Evolutionary conservation across 176 grass and related monocot genomes (phyloP), one percentile per base, ranked within the genome.

Genomic region (Echinochloa phyllopogon): DNA sequence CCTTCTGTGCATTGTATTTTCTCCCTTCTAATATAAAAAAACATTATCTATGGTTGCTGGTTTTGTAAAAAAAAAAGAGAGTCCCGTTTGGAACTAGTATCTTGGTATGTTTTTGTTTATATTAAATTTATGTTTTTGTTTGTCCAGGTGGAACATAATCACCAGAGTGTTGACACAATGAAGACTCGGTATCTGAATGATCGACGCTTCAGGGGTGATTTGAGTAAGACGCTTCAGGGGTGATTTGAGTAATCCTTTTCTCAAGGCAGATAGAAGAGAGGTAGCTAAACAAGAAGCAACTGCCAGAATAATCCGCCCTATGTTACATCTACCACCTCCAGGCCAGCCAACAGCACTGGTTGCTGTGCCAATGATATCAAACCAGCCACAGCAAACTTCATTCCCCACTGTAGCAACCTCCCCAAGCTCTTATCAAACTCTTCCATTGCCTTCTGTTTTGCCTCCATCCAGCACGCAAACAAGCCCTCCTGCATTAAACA

Each of bases 111-210:
- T 62, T 27, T 16, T 44, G 11, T 76, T 69, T 27, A 57, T 70
- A 17, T 66, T 72, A 76, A 15, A 75, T 82, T 36, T 58, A 90
- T 86, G n/a, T 66, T 77, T 87, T 49, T 85, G 21, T 85, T 79
- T 82, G 40, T 83, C 29, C 83, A 98, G 96, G 85, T 95, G 70
- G 96, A 95, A 84, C 88, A 87, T 82, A 83, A 92, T 86, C 93
- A 98, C 76, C 93, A 95, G 47, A 74, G 80, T 86, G 86, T 89
- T 78, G 93, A 95, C 79, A 88, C 80, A 49, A 69, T 85, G 86
- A 92, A 91, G 78, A 83, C 41, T 49, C 70, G 87, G 40, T 88
- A 98, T 90, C 68, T 93, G 20, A 81, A 86, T 77, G 80, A 81
- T 70, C 80, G 76, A 58, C 72, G 80, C 0, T 44, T 73, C 41